Evolutionary conservation across 2,329 filamentous ascomycete species (phyloP).

Genomic region (Leptodontidium sp.): DNA sequence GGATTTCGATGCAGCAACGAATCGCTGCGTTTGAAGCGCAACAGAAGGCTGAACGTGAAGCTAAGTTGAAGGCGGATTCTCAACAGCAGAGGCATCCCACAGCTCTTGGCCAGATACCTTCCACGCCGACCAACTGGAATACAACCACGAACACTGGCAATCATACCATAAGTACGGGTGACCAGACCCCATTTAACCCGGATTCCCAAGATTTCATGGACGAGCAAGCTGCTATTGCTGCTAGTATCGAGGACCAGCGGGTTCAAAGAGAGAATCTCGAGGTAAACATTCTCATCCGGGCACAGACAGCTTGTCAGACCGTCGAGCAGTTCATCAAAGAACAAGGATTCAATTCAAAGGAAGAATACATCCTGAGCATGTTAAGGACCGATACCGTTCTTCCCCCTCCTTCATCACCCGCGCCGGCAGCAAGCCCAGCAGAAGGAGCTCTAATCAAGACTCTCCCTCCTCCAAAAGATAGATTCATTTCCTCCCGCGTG

Average conservation of each 20-base stretch:
- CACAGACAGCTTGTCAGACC: conserved; percentile 2
- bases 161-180: background rate
- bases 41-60: background rate
- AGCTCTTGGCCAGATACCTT: background rate
- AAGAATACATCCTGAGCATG: conserved; percentile 3
- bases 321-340: background rate
- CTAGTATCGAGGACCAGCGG: background rate
- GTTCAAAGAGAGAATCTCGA: background rate
- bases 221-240: background rate
- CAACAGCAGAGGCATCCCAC: background rate
- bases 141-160: background rate
- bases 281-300: background rate
- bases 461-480: background rate
- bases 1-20: background rate
- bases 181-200: background rate
- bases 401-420: background rate
- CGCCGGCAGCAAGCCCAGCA: background rate
- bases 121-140: background rate
- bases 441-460: background rate
- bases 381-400: background rate
- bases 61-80: background rate
- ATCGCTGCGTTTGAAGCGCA: background rate
- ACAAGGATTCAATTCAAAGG: background rate
- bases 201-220: background rate
- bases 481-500: background rate